Evolutionary conservation across 352 stramenopile genomes (phyloP).

Genomic region (Phytopythium ostracodes): DNA sequence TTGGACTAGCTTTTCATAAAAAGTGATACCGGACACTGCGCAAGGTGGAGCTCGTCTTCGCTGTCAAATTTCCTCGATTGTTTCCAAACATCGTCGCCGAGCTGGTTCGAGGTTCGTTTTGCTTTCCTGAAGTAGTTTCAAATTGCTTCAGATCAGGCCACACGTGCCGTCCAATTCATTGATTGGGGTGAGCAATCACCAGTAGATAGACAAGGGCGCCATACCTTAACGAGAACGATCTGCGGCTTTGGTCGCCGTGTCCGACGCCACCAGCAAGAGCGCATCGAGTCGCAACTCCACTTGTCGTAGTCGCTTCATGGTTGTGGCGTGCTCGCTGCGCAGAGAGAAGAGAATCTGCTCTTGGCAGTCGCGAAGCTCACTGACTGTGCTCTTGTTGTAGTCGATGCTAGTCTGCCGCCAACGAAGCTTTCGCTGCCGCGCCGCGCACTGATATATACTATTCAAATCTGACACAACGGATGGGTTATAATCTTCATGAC

Average conservation of each 20-base stretch:
- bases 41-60: no score
- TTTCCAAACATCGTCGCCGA: no score
- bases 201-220: no score
- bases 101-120: no score
- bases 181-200: neutral
- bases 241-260: neutral
- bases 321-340: slow-evolving; percentile 35
- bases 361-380: slow-evolving; percentile 38
- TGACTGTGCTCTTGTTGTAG: slow-evolving; percentile 32
- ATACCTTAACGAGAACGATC: neutral
- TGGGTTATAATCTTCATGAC: slow-evolving; percentile 1
- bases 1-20: neutral
- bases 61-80: no score
- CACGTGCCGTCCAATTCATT: neutral
- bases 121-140: no score
- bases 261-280: slow-evolving; percentile 8
- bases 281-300: slow-evolving; percentile 43
- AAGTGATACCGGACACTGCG: no score
- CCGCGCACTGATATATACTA: slow-evolving; percentile 26
- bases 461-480: slow-evolving; percentile 17
- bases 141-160: neutral
- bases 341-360: slow-evolving; percentile 42
- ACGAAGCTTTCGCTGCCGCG: slow-evolving; percentile 46
- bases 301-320: slow-evolving; percentile 30
- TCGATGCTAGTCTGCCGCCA: slow-evolving; percentile 30